Base-by-base conservation (phyloP, 2,329 filamentous ascomycete species). In the Pyrenophora graminea region DNA sequence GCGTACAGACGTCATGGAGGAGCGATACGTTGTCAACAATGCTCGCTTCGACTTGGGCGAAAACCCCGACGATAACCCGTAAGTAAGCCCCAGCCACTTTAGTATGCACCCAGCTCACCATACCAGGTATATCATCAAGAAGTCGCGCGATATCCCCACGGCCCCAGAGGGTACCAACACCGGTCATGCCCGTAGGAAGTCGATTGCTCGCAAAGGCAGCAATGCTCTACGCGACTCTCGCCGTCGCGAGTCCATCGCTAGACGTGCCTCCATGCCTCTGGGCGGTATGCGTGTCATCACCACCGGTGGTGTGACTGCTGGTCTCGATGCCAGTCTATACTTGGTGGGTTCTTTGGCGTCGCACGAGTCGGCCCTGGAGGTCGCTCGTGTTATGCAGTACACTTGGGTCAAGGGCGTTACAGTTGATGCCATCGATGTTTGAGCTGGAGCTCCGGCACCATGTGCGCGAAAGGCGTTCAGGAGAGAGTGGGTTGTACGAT, bases 1-100 rank as follows among this genome's bases (percentile, higher is more conserved):
- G 77, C 86, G 89, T 68, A 91, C 89, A 64, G 89, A 94, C 68
- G 88, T 94, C 58, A 82, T 93, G 67, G 89, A 94, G 68, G 87
- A 90, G 68, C 83, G 90, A 68, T 95, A 94, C 70, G 90, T 95
- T 17, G 90, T 95, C 72, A 95, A 95, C 81, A 94, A 95, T 76
- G 86, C 91, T 53, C 88, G 90, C 63, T 95, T 93, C 73, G 90
- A 94, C 64, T 79, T 94, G 37, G 82, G 81, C 62, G 87, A 88
- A 54, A 85, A 92, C 68, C 85, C 89, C 67, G 88, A 92, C 56
- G 87, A 91, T 74, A 93, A 90, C 74, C 69, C 63, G 66, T 69
- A 55, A 59, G 66, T 48, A 17, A 9, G 30, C 2, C 6, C 19
- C 18, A 8, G 15, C 30, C 17, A 25, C 10, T n/a, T 12, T 23